Percentiles rank a stretch among this genome's conserved stretches.
These are phyloP conservation scores for Phyllosticta capitalensis DNA, from an alignment of 2,329 filamentous ascomycete species.

Conservation along the genomic window DNA sequence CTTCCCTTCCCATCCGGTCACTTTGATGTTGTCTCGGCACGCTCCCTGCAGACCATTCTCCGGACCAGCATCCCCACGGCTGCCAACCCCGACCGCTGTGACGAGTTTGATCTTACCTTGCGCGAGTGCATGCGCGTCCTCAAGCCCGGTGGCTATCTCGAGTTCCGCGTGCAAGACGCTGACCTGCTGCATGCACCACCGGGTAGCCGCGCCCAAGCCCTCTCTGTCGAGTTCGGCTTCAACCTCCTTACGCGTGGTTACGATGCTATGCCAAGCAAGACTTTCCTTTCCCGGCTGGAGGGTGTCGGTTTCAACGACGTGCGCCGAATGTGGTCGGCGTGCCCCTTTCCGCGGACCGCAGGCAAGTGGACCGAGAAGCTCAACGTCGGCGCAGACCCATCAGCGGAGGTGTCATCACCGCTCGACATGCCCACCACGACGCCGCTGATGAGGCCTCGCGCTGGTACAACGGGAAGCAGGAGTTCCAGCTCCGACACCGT, in stretches of 20 bases:
- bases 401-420: constrained; percentile 11
- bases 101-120: constrained; percentile 83
- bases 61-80: constrained; percentile 49
- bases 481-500: neutral
- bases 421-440: constrained; percentile 4
- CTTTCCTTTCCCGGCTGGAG: constrained; percentile 65
- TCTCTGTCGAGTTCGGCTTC: constrained; percentile 87
- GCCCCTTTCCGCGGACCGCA: constrained; percentile 61
- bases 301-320: constrained; percentile 65
- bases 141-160: constrained; percentile 86
- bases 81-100: constrained; percentile 24
- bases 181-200: constrained; percentile 81
- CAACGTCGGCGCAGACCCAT: constrained; percentile 23
- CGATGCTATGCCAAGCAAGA: constrained; percentile 73
- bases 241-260: constrained; percentile 83
- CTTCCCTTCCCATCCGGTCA: constrained; percentile 78
- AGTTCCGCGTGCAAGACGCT: constrained; percentile 83
- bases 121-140: constrained; percentile 81
- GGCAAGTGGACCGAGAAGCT: constrained; percentile 29
- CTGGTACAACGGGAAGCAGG: neutral
- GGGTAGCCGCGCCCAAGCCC: constrained; percentile 67
- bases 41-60: constrained; percentile 75
- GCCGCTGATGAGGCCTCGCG: neutral
- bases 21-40: constrained; percentile 87
- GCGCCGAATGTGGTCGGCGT: constrained; percentile 78